These are phyloP conservation scores for Mesembryanthemum crystallinum DNA, from an alignment of 148 eudicot genomes.

Conservation along the genomic window DNA sequence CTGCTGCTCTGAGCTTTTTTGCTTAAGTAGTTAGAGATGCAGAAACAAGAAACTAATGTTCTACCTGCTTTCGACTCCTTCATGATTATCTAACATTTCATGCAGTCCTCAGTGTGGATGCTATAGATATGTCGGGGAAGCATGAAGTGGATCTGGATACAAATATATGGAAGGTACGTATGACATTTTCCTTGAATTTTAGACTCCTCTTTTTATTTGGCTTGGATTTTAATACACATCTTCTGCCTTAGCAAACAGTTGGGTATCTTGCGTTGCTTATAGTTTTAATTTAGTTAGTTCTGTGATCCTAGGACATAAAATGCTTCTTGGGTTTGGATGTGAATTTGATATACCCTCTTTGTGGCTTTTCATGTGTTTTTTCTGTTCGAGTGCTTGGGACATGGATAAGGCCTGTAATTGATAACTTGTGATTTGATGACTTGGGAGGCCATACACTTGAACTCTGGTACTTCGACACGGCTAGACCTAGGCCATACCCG, in stretches of 20 bases:
- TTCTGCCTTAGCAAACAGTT: neutral
- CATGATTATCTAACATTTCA: constrained; percentile 12
- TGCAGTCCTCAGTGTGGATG: constrained; percentile 96
- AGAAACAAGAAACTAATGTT: neutral
- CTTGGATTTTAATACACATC: neutral
- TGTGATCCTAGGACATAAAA: neutral
- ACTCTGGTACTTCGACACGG: too few relatives aligned
- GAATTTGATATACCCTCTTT: too few relatives aligned
- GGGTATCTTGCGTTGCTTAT: neutral
- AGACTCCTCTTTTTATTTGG: constrained; percentile 4
- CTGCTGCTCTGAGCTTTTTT: neutral
- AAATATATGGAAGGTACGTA: constrained; percentile 91
- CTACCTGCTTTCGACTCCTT: neutral
- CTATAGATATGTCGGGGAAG: constrained; percentile 99
- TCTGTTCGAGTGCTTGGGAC: too few relatives aligned
- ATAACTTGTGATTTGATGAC: too few relatives aligned
- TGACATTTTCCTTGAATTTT: neutral
- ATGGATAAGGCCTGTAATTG: too few relatives aligned
- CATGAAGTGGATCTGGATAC: constrained; percentile 99
- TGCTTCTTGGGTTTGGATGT: neutral
- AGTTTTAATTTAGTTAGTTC: neutral
- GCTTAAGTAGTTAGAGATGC: neutral
- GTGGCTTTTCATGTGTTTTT: too few relatives aligned
- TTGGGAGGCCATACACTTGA: too few relatives aligned
- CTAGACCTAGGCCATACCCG: too few relatives aligned